phyloP scores from a whole-genome alignment of 2,329 filamentous ascomycete species.

The Thermothelomyces thermophilus region DNA sequence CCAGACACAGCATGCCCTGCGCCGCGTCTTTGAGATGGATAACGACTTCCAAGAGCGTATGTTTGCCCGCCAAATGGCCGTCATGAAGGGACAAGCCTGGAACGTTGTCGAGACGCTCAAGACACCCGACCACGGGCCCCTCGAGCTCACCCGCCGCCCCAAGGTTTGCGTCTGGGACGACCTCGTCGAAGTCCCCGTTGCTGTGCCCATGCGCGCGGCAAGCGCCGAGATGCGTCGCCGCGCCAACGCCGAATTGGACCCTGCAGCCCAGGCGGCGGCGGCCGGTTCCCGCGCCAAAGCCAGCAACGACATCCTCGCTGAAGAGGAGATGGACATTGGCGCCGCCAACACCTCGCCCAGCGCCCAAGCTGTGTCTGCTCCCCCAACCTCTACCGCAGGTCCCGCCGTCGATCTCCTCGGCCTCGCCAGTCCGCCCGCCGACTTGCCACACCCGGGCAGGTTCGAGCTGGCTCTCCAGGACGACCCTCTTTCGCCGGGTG shows the following conservation, averaged over 20 bases:
- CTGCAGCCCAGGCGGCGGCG: conserved; percentile 33
- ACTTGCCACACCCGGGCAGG: conserved; percentile 67
- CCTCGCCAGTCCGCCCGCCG: conserved; percentile 52
- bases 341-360: conserved; percentile 51
- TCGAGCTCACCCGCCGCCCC: conserved; percentile 84
- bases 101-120: conserved; percentile 98
- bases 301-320: conserved; percentile 28
- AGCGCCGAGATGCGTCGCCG: conserved; percentile 77
- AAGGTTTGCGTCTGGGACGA: conserved; percentile 98
- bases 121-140: conserved; percentile 80
- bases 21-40: conserved; percentile 83
- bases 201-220: conserved; percentile 78
- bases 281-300: not conserved
- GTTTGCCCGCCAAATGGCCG: conserved; percentile 96
- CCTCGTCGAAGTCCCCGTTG: conserved; percentile 89
- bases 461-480: conserved; percentile 55
- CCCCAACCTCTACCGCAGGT: conserved; percentile 20
- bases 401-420: conserved; percentile 62
- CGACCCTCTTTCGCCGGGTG: conserved; percentile 23
- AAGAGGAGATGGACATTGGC: conserved; percentile 92
- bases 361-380: conserved; percentile 13
- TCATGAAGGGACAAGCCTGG: conserved; percentile 99
- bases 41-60: conserved; percentile 97
- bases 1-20: conserved; percentile 80
- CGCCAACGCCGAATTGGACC: conserved; percentile 39